Base-by-base conservation (phyloP, 768 basidiomycete genomes). In the Saitozyma sp. region DNA sequence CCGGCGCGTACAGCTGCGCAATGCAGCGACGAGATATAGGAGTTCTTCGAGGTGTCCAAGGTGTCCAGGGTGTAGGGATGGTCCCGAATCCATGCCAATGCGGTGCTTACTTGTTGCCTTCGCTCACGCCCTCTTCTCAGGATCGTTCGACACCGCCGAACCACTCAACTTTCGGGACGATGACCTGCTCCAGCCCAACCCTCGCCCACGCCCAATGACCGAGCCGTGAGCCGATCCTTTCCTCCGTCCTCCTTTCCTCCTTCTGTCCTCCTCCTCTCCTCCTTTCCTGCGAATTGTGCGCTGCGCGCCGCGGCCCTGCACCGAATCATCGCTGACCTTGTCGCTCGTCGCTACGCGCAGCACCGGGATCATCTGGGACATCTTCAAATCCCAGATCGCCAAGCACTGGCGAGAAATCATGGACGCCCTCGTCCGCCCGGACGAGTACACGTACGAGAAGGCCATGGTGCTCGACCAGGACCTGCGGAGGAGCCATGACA, bases 141-240 rank as follows among this genome's bases (percentile, higher is more conserved):
- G 50, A 17, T 37, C 50, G 1, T n/a, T 9, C 51, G 40, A 40
- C 50, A 53, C 58, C 14, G 16, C 58, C 16, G 50, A 52, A 39
- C 58, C 58, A 19, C 41, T 59, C 14, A 59, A 59, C 41, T 59
- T 29, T 17, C 29, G 39, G 1, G 51, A 53, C 11, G 39, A 59
- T 10, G 58, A 50, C 7, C 41, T 59, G 8, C 50, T 59, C 10
- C 37, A 19, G 14, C 38, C 48, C 13, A 11, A 50, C 17, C 29
- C 50, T 2, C 6, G n/a, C 3, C 58, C 58, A 2, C 49, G 39
- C 17, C 39, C 29, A 9, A 29, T 37, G 29, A 17, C 48, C 38
- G 50, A 59, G 40, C 48, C 48, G 58, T 59, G 41, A 39, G 58
- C 29, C 29, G 7, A 17, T 2, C 49, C 38, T 43, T n/a, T n/a